Conservation (phyloP, 495 filamentous ascomycete species). For the Xylaria acuta region DNA sequence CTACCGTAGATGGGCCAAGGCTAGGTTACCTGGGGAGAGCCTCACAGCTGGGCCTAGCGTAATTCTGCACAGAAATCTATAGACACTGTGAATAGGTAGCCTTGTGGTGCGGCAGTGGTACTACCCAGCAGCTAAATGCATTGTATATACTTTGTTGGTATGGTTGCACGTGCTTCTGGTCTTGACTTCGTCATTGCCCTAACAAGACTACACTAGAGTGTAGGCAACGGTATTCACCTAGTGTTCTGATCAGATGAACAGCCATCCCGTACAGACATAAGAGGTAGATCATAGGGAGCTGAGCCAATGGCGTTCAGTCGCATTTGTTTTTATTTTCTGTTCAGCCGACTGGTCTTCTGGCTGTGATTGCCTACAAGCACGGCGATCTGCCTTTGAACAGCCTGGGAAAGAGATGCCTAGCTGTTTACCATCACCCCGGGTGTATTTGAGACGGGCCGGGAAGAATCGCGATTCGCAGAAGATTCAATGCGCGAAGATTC, state of each 20-base stretch:
- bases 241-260: not conserved
- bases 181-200: not conserved
- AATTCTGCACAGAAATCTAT: not conserved
- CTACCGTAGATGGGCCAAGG: conserved; percentile 1
- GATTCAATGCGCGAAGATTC: conserved; percentile 22
- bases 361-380: conserved; percentile 13
- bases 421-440: conserved; percentile 3
- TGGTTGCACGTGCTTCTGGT: not conserved
- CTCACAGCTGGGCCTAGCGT: not conserved
- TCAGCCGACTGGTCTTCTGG: not conserved
- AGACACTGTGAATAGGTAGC: not conserved
- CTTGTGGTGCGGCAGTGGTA: not conserved
- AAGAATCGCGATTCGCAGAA: conserved; percentile 38
- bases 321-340: conserved; percentile 29
- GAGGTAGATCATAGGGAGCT: not conserved
- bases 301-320: conserved; percentile 33
- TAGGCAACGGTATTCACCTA: not conserved
- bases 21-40: not conserved
- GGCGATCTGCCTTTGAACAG: not conserved
- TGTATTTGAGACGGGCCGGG: conserved; percentile 7
- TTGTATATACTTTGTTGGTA: not conserved
- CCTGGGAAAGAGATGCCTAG: conserved; percentile 2
- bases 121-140: not conserved
- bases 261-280: not conserved
- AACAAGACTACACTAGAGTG: not conserved